Conservation (phyloP, 75 land plant genomes). For the Azolla pinnata region DNA sequence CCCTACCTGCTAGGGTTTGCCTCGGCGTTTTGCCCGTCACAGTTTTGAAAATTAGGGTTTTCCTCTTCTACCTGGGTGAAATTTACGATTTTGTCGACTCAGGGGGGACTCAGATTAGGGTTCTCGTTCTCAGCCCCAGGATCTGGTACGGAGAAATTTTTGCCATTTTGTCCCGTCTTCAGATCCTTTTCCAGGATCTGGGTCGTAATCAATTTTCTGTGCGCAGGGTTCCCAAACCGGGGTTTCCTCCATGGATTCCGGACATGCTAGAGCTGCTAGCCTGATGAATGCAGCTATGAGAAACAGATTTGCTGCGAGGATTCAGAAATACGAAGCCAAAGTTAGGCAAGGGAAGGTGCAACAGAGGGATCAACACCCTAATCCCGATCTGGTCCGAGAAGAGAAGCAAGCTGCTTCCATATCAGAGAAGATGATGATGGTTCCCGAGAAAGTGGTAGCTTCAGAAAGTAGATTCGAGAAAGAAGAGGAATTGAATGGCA, state of each 20-base stretch:
- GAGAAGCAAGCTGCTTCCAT: neutral
- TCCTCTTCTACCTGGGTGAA: no score
- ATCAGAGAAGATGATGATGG: neutral
- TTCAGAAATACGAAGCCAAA: slow-evolving; percentile 8
- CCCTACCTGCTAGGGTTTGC: no score
- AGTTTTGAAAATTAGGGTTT: no score
- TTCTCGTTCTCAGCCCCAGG: no score
- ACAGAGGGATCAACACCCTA: neutral
- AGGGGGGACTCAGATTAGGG: no score
- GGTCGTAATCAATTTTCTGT: no score
- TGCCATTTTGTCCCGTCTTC: no score
- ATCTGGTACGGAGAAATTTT: no score
- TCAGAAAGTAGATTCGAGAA: neutral
- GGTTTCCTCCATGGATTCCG: slow-evolving; percentile 5
- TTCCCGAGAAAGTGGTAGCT: neutral
- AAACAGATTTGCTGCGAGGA: neutral
- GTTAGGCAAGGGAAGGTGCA: neutral
- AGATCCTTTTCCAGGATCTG: no score
- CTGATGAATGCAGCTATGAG: slow-evolving; percentile 4
- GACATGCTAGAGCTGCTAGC: slow-evolving; percentile 1
- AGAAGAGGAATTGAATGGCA: neutral
- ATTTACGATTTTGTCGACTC: no score
- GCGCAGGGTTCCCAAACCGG: no score
- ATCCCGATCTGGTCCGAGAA: neutral
- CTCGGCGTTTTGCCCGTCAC: no score